Base-by-base conservation (phyloP, 2,329 filamentous ascomycete genomes). In the Corynespora cassiicola region DNA sequence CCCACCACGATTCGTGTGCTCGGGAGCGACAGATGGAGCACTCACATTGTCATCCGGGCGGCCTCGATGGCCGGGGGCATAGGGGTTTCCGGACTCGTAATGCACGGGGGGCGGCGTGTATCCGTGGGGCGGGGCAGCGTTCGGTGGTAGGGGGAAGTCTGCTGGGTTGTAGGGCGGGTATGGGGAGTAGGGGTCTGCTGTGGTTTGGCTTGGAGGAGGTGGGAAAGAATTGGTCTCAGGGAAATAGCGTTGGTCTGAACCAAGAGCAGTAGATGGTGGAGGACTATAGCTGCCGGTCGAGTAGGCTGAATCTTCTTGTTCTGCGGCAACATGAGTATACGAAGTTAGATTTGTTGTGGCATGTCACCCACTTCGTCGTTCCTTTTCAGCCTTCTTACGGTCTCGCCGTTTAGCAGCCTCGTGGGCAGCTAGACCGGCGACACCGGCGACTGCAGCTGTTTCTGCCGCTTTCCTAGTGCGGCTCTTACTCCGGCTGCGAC, bases 391-490 rank as follows among this genome's bases (percentile, higher is more conserved):
- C 55, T 76, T 77, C 65, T 78, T 81, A 33, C 76, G 75, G 50
- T 82, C 78, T 43, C 77, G 75, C 35, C 74, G 69, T 66, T 80
- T 79, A 16, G 75, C 72, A 52, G 78, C 74, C 55, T 83, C 78
- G 56, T 81, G 76, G 11, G 79, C 79, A 28, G 78, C 78, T 47
- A 80, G 67, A 16, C 77, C 80, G 33, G 77, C 78, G 14, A 75
- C 79, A 34, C 77, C 79, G 42, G 81, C 81, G 33, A 79, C 79
- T 18, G 80, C 73, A 17, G 78, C 80, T 17, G 77, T 77, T 42
- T 75, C 76, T 14, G 79, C 79, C 17, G 80, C 70, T 42, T 74
- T 72, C 35, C 74, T 69, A 42, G 71, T 75, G 18, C 75, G 73
- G 46, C 75, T 75, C 42, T 74, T 73, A 47, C 71, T 76, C 31